Percentiles rank a stretch among this genome's conserved stretches.
Evolutionary conservation across 257 asterid genomes (phyloP).

Genomic region (Solanum tarijense): DNA sequence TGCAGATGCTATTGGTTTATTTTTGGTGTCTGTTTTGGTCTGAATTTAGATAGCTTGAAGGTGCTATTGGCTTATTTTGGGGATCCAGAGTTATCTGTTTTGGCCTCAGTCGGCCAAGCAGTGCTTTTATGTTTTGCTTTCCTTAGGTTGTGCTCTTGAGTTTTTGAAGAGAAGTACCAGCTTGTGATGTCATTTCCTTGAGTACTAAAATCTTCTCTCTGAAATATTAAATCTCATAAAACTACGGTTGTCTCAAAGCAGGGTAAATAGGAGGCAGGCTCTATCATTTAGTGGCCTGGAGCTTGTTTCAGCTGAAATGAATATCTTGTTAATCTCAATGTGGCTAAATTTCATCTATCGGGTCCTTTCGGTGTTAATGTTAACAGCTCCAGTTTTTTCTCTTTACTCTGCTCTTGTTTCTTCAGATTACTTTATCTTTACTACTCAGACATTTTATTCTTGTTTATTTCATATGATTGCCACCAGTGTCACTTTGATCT

Average conservation of each 20-base stretch:
- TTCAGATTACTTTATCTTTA: not conserved
- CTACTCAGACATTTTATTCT: not conserved
- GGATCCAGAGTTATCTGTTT: constrained; percentile 17
- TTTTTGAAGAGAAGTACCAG: constrained; percentile 24
- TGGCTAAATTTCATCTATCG: constrained; percentile 27
- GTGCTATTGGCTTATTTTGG: constrained; percentile 13
- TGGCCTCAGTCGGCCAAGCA: not conserved
- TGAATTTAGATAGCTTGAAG: not conserved
- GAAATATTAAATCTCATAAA: constrained; percentile 48
- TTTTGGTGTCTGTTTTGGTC: not conserved
- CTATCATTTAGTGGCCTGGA: constrained; percentile 80
- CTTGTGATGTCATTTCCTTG: constrained; percentile 45
- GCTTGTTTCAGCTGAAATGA: constrained; percentile 81
- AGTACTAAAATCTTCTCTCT: constrained; percentile 32
- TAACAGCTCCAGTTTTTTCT: constrained; percentile 10
- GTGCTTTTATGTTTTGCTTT: not conserved
- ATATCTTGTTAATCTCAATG: constrained; percentile 64
- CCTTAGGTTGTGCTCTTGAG: constrained; percentile 32
- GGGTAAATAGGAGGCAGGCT: constrained; percentile 55
- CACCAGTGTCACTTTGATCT: not conserved
- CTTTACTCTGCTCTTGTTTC: not conserved
- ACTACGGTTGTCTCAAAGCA: constrained; percentile 77
- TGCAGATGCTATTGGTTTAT: constrained; percentile 8
- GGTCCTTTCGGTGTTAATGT: constrained; percentile 35
- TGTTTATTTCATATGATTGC: not conserved